Base-by-base conservation (phyloP, 108 stramenopile species). In the Nannochloropsis gaditana region DNA sequence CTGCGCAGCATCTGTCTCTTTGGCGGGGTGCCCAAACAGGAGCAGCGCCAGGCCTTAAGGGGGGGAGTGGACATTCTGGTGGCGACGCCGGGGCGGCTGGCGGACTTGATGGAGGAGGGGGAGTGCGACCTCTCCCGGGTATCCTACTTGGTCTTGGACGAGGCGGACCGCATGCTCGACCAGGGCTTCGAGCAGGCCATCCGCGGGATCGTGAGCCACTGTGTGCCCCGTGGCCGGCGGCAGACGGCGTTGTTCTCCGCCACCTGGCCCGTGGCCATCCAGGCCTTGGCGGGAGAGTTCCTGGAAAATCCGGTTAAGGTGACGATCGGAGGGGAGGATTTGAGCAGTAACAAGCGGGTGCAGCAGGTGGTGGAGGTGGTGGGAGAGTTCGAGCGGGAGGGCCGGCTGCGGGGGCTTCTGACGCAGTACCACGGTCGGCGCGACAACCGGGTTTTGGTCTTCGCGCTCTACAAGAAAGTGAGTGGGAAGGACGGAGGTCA, bases 171-270 rank as follows among this genome's bases (percentile, higher is more conserved):
- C 80, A 92, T 93, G 93, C 80, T 94, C 11, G 90, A 93, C 89
- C 83, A 90, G 84, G 92, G 92, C 17, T 93, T 92, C 79, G 91
- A 90, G 59, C 86, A 86, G 81, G 87, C 43, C 41, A 80, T 91
- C 10, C 80, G 41, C 43, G 41, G 21, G 9, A 88, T 91, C 80
- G 42, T 87, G 11, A n/a, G 15, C 15, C 19, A 73, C 19, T 73
- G 82, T 42, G 83, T 83, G 47, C n/a, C 42, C 79, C 91, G 93
- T 82, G 83, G 86, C 44, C 91, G 87, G 11, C 92, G 98, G 15
- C 97, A 96, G 89, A 97, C 96, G 45, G 95, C 94, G 83, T 97
- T 99, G 97, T 99, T 98, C 90, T 94, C 94, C 9, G 98, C 98
- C 19, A 99, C 98, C 15, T 99, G 98, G 98, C 98, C 98, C 9